Evolutionary conservation across 768 basidiomycete species (phyloP).

Genomic region (Suillus decipiens): DNA sequence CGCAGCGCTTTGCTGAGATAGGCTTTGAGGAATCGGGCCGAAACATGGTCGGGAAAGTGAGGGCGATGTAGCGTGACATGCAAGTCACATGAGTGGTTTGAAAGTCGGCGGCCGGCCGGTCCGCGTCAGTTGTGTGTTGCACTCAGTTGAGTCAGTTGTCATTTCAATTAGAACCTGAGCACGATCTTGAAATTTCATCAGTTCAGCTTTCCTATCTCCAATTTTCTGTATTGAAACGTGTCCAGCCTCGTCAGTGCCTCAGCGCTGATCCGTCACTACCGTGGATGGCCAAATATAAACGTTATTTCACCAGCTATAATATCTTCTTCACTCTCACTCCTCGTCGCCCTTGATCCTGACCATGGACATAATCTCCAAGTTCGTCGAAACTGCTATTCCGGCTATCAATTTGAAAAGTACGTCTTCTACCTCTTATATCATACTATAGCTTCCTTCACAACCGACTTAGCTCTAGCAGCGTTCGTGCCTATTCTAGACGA

Average conservation of each 20-base stretch:
- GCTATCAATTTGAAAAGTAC: slow-evolving; percentile 38
- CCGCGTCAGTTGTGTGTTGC: background rate
- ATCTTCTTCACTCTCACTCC: background rate
- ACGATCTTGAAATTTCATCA: background rate
- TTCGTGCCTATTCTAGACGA: slow-evolving; percentile 53
- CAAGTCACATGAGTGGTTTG: background rate
- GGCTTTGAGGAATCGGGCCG: background rate
- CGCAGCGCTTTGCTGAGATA: background rate
- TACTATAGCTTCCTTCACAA: slow-evolving; percentile 2
- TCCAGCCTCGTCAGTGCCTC: background rate
- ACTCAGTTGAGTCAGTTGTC: background rate
- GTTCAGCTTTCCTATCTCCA: background rate
- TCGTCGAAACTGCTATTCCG: slow-evolving; percentile 32
- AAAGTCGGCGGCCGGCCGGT: no score
- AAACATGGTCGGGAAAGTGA: background rate
- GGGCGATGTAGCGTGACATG: no score
- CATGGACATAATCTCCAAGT: slow-evolving; percentile 40
- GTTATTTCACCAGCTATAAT: background rate
- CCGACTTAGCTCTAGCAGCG: slow-evolving; percentile 45
- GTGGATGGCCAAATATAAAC: background rate
- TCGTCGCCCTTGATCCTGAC: background rate
- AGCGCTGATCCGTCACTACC: background rate
- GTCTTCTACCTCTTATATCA: slow-evolving; percentile 16
- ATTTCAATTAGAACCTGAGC: background rate
- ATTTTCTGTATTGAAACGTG: background rate